Percentiles rank a stretch among this genome's conserved stretches.
phyloP scores from a whole-genome alignment of 2,329 filamentous ascomycete species.

The Paracorniculantispora psalliotae region DNA sequence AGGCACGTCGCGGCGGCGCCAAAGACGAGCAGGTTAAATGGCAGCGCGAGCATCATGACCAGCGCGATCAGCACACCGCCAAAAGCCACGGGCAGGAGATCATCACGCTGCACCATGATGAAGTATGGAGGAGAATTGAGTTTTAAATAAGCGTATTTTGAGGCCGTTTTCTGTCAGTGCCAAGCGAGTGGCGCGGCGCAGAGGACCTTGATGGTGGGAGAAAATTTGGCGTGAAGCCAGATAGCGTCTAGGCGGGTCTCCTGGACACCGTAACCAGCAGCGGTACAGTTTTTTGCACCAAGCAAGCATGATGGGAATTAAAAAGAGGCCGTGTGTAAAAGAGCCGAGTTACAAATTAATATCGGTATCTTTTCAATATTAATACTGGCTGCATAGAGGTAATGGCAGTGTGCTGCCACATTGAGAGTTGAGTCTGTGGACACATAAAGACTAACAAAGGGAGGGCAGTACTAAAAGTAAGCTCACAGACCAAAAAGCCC shows the following conservation, averaged over 20 bases:
- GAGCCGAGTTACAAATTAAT: too few species aligned
- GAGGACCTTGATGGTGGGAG: constrained; percentile 7
- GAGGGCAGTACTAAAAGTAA: too few species aligned
- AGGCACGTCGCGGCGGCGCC: neutral
- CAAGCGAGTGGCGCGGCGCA: constrained; percentile 1
- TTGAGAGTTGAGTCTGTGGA: too few species aligned
- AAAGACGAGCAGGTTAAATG: constrained; percentile 5
- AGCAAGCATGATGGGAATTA: neutral
- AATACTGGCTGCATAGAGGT: too few species aligned
- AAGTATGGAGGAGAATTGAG: neutral
- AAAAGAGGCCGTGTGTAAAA: too few species aligned
- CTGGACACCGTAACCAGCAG: too few species aligned
- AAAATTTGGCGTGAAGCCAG: constrained; percentile 4
- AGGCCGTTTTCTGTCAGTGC: neutral
- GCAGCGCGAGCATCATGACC: constrained; percentile 10
- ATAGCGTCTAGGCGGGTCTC: neutral
- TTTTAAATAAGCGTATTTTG: neutral
- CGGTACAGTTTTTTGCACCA: too few species aligned
- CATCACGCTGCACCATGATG: constrained; percentile 10
- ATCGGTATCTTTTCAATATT: too few species aligned
- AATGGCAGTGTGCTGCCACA: too few species aligned
- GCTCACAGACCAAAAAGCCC: too few species aligned
- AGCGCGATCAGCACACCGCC: neutral
- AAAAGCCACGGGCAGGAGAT: constrained; percentile 4
- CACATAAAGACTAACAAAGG: too few species aligned